Base-by-base conservation (phyloP, 352 stramenopile species). In the Phytophthora melonis region DNA sequence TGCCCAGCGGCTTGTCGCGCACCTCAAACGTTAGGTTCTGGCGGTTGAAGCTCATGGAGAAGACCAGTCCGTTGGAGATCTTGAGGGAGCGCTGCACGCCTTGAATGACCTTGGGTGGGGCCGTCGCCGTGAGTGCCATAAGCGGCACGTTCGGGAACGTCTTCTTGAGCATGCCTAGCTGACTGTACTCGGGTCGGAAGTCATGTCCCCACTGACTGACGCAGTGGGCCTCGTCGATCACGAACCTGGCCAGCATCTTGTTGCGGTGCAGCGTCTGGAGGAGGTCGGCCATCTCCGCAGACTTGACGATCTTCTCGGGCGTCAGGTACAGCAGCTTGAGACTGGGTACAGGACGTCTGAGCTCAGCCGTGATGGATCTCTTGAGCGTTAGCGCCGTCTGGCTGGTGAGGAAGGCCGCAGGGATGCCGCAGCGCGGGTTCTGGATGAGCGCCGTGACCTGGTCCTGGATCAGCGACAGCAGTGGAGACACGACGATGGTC, bases 391-490 rank as follows among this genome's bases (percentile, higher is more conserved):
- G 70, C 27, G 70, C 72, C 16, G 86, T 95, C 58, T 93, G 86
- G 63, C 88, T 94, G 8, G 88, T 93, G n/a, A 95, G 72, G 63
- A 87, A 94, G 4, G 79, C 87, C 0, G 89, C 87, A 0, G 88
- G 87, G 58, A 93, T 94, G 27, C 86, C 88, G 49, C 80, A 84
- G 2, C 58, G 60, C 9, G 66, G 77, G 50, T 96, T 95, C 10
- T 86, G 80, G 50, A 94, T 88, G 55, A 95, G 74, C 34, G 86
- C 80, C 13, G 82, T 96, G 19, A 97, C 88, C 75, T 99, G 97
- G 79, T 99, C 96, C 58, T 97, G 84, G 45, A 99, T 99, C 6
- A 99, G 79, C 39, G 94, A 98, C 16, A 99, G 65, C 45, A 99
- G 66, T 19, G 96, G 96, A 2, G 93, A 98, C 58, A 99, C 88